phyloP scores from a whole-genome alignment of 1,284 basidiomycete species.

The Grifola frondosa region DNA sequence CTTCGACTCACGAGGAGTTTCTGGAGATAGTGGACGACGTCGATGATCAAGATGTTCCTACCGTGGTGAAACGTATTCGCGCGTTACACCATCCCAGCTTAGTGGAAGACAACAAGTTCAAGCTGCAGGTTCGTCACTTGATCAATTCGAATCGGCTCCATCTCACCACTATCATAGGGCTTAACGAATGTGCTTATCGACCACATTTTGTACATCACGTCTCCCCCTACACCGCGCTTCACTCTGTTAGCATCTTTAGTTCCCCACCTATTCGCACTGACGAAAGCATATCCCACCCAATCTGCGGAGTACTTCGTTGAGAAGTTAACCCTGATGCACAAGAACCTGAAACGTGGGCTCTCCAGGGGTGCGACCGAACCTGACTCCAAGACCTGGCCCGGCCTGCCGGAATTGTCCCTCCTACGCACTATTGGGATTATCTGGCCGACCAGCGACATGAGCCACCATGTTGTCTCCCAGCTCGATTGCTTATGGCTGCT shows the following conservation, averaged over 20 bases:
- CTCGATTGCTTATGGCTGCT: constrained; percentile 86
- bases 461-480: constrained; percentile 88
- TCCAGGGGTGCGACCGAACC: constrained; percentile 66
- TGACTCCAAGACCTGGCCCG: constrained; percentile 86
- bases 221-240: constrained; percentile 61
- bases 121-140: constrained; percentile 67
- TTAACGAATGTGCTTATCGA: constrained; percentile 88
- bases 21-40: constrained; percentile 77
- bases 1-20: constrained; percentile 84
- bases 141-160: neutral
- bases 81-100: constrained; percentile 91
- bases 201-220: constrained; percentile 80
- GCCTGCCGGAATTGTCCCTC: constrained; percentile 78
- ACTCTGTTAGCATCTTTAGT: constrained; percentile 65
- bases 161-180: constrained; percentile 41
- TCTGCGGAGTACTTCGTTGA: constrained; percentile 79
- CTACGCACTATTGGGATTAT: constrained; percentile 79
- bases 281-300: constrained; percentile 79
- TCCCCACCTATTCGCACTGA: constrained; percentile 83
- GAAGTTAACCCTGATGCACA: constrained; percentile 91
- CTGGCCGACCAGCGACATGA: constrained; percentile 96
- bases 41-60: constrained; percentile 71
- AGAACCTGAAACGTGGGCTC: constrained; percentile 88
- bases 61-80: constrained; percentile 89
- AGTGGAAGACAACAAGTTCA: constrained; percentile 88